Evolutionary conservation across 2,329 filamentous ascomycete genomes (phyloP), one percentile per base, ranked within the genome.

Genomic region (Fulvia fulva): DNA sequence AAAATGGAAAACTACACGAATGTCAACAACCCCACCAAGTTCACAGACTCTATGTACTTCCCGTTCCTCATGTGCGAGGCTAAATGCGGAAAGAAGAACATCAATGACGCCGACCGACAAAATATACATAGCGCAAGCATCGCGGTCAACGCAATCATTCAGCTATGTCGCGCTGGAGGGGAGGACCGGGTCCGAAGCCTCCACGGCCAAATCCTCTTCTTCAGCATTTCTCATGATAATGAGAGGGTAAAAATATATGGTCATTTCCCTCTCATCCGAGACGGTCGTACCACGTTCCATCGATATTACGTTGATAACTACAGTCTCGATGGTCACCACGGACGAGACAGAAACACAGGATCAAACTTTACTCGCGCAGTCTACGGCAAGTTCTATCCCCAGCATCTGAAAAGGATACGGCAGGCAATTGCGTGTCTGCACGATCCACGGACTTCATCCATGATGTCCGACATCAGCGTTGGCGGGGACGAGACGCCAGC

Each of bases 51-150:
- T 9, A 55, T 63, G 44, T 61, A 54, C 34, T 63, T 59, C 53
- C 57, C 60, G 23, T 64, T 62, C 46, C 55, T 64, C 8, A 28
- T 64, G 19, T 64, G 57, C 44, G 55, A 64, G 46, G 55, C 41
- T 21, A 65, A 64, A 50, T 32, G 44, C 30, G 51, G 59, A 22
- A 54, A 62, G 22, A 55, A 22, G 22, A 34, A 28, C 4, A 50
- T 65, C 12, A 53, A 58, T 46, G 53, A 58, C 19, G 61, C 59
- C 28, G 61, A 65, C 37, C 56, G 61, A 57, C 61, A 65, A 43
- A 58, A 52, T 37, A 59, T 65, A 5, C 59, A 65, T 23, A 62
- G 56, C 34, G 59, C 61, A 26, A 65, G 61, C 47, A 62, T 65
- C 46, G 61, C 59, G 9, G 55, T 63, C 14, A 56, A 51, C n/a